Evolutionary conservation across 192 early-diverging fungal species (phyloP), one percentile per base, ranked within the genome.

Genomic region (Coemansia sp.): DNA sequence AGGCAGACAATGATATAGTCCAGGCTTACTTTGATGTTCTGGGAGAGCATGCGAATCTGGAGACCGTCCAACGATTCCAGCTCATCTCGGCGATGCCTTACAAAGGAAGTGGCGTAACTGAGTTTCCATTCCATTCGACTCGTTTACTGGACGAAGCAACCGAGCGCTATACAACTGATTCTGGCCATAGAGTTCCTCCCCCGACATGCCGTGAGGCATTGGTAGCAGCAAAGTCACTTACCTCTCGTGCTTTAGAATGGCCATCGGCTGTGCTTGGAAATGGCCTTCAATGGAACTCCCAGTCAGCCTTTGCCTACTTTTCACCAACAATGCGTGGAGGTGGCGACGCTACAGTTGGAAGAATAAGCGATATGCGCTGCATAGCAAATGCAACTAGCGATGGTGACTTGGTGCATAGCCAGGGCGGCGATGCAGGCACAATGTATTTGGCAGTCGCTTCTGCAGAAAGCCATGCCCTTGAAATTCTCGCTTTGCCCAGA

Each of bases 221-320:
- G 36, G 17, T 29, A 17, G 48, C 45, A 47, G 64, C 52, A 4
- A 66, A 66, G 17, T 2, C 34, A 7, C 30, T 70, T 30, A 44
- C 64, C 9, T 37, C 61, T 7, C 48, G 41, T 14, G 64, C 68
- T 23, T 34, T 76, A 29, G 55, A 62, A 29, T 76, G 74, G 74
- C 74, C 74, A 29, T 70, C 74, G 3, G 41, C n/a, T 45, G 61
- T 57, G 25, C 61, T 76, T 52, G 74, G 74, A 9, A 40, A 54
- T 29, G 47, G 68, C 25, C 56, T 70, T 1, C 14, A 52, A 13
- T 76, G 74, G 74, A 50, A 50, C n/a, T 1, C 34, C 9, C 40
- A 34, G 11, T 60, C 57, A 4, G 36, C 17, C 0, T 31, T 23
- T 25, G 28, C 50, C 3, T 29, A 53, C n/a, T 31, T 31, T 53